Percentiles rank a stretch among this genome's conserved stretches.
Conservation (phyloP, 2,329 filamentous ascomycete species). For the Sporothrix sp. region DNA sequence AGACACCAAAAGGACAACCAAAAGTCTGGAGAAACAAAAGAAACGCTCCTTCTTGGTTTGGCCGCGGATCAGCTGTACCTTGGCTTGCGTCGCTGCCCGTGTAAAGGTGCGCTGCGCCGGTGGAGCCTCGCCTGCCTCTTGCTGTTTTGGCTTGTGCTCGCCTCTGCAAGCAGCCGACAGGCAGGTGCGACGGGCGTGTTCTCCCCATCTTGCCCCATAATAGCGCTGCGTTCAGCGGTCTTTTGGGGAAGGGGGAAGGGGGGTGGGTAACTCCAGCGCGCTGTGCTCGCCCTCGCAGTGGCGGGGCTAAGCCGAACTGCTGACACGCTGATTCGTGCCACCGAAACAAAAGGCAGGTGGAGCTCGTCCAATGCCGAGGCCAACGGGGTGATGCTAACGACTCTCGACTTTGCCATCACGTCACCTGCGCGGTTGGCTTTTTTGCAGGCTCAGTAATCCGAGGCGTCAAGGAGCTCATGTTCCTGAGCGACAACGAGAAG, state of each 20-base stretch:
- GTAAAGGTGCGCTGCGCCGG: neutral
- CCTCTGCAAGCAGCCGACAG: too few relatives aligned
- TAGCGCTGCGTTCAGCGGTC: neutral
- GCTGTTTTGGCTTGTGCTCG: conserved; percentile 11
- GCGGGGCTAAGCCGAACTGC: conserved; percentile 26
- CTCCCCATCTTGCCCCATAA: neutral
- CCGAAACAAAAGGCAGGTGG: neutral
- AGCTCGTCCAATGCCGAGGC: conserved; percentile 27
- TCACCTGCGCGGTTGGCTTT: conserved; percentile 12
- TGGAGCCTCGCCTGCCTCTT: neutral
- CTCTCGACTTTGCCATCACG: too few relatives aligned
- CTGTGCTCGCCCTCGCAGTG: neutral
- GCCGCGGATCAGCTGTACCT: conserved; percentile 6
- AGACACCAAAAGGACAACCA: conserved; percentile 2
- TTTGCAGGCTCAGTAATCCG: too few relatives aligned
- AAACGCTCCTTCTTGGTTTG: conserved; percentile 1
- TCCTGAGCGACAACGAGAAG: too few relatives aligned
- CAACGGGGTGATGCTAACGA: neutral
- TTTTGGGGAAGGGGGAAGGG: neutral
- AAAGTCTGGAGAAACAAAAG: conserved; percentile 4
- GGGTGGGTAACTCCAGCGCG: too few relatives aligned
- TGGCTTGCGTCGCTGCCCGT: neutral
- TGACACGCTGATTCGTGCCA: conserved; percentile 34
- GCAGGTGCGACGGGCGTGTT: neutral
- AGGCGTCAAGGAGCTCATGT: too few relatives aligned